Conservation (phyloP, 352 stramenopile species). For the Globisporangium viniferum region DNA sequence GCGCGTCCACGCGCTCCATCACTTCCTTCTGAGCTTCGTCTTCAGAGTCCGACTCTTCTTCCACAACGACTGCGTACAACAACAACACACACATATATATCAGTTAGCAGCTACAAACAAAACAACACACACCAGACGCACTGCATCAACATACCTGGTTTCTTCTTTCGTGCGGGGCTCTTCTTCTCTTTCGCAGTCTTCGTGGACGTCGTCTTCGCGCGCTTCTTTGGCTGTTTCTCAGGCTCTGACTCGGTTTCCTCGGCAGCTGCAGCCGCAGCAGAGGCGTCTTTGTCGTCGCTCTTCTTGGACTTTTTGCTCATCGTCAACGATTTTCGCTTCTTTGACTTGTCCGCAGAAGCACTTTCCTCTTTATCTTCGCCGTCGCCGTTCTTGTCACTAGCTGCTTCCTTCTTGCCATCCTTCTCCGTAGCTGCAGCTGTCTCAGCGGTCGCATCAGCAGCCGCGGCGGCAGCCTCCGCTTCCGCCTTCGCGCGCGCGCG, state of each 20-base stretch:
- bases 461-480: background rate
- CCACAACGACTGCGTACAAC: slow-evolving; percentile 5
- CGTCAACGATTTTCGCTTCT: slow-evolving; percentile 14
- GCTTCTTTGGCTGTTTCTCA: slow-evolving; percentile 47
- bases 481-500: slow-evolving; percentile 1
- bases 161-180: slow-evolving; percentile 44
- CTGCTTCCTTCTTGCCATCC: background rate
- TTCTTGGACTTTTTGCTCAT: slow-evolving; percentile 18
- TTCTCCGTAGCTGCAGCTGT: background rate
- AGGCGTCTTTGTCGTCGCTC: slow-evolving; percentile 1
- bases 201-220: slow-evolving; percentile 22
- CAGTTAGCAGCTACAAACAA: background rate
- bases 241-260: slow-evolving; percentile 53
- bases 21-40: slow-evolving; percentile 35
- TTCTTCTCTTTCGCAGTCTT: slow-evolving; percentile 22
- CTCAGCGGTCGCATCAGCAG: background rate
- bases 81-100: background rate
- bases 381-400: background rate
- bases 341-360: slow-evolving; percentile 6
- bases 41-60: slow-evolving; percentile 36
- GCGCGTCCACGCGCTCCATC: slow-evolving; percentile 38
- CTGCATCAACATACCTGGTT: slow-evolving; percentile 18
- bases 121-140: background rate
- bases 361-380: background rate
- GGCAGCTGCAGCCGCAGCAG: background rate